phyloP scores from a whole-genome alignment of 2,329 filamentous ascomycete genomes.

The Botrytis fabae region DNA sequence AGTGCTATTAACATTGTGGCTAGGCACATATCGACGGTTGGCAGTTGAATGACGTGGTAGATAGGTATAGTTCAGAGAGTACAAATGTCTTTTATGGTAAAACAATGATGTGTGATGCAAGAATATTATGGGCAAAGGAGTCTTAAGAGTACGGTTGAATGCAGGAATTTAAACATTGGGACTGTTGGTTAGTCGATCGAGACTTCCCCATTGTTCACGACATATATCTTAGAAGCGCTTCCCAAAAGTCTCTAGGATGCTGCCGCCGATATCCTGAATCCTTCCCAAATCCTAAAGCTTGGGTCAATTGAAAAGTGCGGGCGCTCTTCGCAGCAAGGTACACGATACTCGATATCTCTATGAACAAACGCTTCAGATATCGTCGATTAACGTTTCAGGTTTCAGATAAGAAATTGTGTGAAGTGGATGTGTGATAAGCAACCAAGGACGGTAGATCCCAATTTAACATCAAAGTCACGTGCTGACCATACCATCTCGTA shows the following conservation, averaged over 20 bases:
- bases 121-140: background rate
- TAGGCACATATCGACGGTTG: conserved; percentile 5
- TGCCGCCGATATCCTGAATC: background rate
- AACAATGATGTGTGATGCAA: background rate
- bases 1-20: conserved; percentile 9
- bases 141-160: background rate
- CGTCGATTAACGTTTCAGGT: background rate
- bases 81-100: background rate
- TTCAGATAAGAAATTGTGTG: background rate
- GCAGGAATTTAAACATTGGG: background rate
- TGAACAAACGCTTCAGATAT: background rate
- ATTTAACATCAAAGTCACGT: background rate
- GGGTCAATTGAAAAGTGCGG: background rate
- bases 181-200: background rate
- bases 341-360: background rate
- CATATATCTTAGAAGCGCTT: background rate
- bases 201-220: background rate
- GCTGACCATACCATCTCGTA: background rate
- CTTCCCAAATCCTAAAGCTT: background rate
- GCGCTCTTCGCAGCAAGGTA: background rate
- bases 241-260: background rate
- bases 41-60: background rate
- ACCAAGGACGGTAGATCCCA: background rate
- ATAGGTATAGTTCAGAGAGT: background rate
- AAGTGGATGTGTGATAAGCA: background rate